Evolutionary conservation across 1,139 yeast genomes (phyloP).

Genomic region (Yamadazyma epiphylla): DNA sequence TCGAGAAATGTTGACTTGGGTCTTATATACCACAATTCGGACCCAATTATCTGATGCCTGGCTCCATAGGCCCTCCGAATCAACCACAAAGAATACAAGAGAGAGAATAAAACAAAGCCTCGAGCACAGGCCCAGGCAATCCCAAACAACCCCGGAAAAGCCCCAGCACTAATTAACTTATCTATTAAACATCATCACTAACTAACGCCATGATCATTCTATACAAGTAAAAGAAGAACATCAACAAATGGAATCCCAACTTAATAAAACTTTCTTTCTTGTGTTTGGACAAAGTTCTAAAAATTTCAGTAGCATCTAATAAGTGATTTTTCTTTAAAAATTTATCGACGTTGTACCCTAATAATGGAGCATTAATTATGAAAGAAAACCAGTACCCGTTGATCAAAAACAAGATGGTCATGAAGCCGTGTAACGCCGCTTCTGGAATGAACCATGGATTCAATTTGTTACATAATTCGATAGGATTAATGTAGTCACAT

Average conservation of each 20-base stretch:
- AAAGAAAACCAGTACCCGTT: slow-evolving; percentile 95
- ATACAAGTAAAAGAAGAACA: slow-evolving; percentile 94
- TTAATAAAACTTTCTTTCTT: slow-evolving; percentile 90
- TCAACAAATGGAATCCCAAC: slow-evolving; percentile 82
- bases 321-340: slow-evolving; percentile 73
- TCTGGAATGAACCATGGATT: slow-evolving; percentile 91
- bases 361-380: slow-evolving; percentile 78
- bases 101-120: too few species aligned
- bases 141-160: not conserved
- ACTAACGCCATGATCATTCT: slow-evolving; percentile 96
- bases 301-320: slow-evolving; percentile 96
- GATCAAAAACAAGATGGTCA: slow-evolving; percentile 68
- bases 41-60: too few species aligned
- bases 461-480: slow-evolving; percentile 90
- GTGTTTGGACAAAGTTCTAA: slow-evolving; percentile 89
- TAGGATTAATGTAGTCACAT: slow-evolving; percentile 94
- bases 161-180: too few species aligned
- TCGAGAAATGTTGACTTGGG: too few species aligned
- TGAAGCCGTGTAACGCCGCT: slow-evolving; percentile 75
- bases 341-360: slow-evolving; percentile 79
- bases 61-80: too few species aligned
- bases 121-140: too few species aligned
- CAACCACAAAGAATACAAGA: too few species aligned
- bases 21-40: too few species aligned
- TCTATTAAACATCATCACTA: slow-evolving; percentile 46